Evolutionary conservation across 2,329 filamentous ascomycete species (phyloP).

Genomic region (Tolypocladium ophioglossoides): DNA sequence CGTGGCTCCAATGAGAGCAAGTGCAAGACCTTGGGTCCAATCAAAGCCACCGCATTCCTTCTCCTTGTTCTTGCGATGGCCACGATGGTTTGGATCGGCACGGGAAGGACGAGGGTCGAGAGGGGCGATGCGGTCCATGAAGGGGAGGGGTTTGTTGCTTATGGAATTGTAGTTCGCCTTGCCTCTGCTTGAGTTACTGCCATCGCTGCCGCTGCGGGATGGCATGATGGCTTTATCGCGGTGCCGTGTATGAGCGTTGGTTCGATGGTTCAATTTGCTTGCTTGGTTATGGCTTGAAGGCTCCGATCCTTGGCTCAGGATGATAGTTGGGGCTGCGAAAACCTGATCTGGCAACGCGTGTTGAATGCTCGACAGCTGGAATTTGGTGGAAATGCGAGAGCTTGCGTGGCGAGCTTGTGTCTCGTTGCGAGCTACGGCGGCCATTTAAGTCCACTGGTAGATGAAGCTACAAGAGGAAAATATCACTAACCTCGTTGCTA

Average conservation of each 20-base stretch:
- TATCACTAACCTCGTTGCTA: too few relatives aligned
- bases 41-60: constrained; percentile 4
- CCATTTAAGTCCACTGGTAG: too few relatives aligned
- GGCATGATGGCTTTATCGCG: not conserved
- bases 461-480: too few relatives aligned
- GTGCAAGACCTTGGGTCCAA: constrained; percentile 3
- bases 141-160: not conserved
- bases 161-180: not conserved
- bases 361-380: not conserved
- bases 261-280: not conserved
- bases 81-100: constrained; percentile 2
- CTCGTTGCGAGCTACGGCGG: too few relatives aligned
- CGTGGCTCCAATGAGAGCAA: constrained; percentile 5
- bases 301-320: not conserved
- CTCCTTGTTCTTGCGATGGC: constrained; percentile 1
- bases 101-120: not conserved
- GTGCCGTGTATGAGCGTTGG: not conserved
- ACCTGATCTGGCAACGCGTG: not conserved
- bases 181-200: not conserved
- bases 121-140: not conserved
- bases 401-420: too few relatives aligned
- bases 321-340: not conserved
- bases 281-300: not conserved
- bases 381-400: too few relatives aligned
- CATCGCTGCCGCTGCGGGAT: not conserved